Conservation (phyloP, 2,329 filamentous ascomycete genomes). For the Alternaria atra region DNA sequence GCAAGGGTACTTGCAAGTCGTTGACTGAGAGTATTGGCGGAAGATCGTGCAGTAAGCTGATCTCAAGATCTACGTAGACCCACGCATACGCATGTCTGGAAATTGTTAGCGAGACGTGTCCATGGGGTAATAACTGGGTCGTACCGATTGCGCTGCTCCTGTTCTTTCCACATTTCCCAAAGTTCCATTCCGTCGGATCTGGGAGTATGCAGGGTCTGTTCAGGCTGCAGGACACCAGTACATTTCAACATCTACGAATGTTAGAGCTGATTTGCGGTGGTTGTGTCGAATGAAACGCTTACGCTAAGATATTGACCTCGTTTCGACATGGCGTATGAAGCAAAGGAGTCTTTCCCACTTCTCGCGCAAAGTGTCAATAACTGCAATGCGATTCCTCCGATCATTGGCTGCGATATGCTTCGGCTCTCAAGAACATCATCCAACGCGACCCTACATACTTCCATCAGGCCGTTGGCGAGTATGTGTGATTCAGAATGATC, state of each 20-base stretch:
- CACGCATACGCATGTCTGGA: slow-evolving; percentile 14
- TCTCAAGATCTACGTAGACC: slow-evolving; percentile 15
- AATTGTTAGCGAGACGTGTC: not conserved
- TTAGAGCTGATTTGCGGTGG: not conserved
- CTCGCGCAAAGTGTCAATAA: slow-evolving; percentile 12
- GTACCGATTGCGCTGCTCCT: slow-evolving; percentile 13
- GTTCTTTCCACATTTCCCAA: slow-evolving; percentile 15
- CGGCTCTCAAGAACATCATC: slow-evolving; percentile 12
- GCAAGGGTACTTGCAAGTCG: slow-evolving; percentile 13
- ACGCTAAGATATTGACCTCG: slow-evolving; percentile 14
- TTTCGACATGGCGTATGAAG: slow-evolving; percentile 12
- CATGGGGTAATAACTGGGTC: not conserved
- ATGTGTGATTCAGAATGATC: slow-evolving; percentile 8
- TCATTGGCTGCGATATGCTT: slow-evolving; percentile 13
- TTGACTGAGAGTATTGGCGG: slow-evolving; percentile 11
- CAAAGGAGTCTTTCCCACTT: slow-evolving; percentile 9
- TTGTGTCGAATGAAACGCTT: not conserved
- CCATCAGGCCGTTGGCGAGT: slow-evolving; percentile 10
- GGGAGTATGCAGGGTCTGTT: not conserved
- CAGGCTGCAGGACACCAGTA: slow-evolving; percentile 5
- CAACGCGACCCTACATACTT: slow-evolving; percentile 14
- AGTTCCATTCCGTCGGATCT: not conserved
- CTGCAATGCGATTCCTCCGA: slow-evolving; percentile 10
- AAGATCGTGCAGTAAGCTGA: slow-evolving; percentile 12
- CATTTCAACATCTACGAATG: slow-evolving; percentile 2